Evolutionary conservation across 2,329 filamentous ascomycete species (phyloP), one percentile per base, ranked within the genome.

Genomic region (Aureobasidium sp.): DNA sequence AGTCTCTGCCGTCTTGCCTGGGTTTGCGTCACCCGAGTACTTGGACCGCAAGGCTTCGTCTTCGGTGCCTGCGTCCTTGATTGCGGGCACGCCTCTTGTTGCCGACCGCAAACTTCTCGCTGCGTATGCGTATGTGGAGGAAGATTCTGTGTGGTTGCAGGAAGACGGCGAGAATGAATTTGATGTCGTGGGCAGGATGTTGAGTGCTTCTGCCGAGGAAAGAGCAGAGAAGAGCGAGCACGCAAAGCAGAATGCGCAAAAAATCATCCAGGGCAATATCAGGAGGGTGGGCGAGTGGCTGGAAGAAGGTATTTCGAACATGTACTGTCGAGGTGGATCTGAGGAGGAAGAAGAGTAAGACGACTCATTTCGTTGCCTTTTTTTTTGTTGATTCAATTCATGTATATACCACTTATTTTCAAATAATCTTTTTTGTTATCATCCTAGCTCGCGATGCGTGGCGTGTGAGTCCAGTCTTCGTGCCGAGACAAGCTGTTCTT

Each of bases 161-260:
- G 59, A 63, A 4, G 64, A 68, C 4, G 55, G 57, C 4, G 68
- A 70, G 62, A 67, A 60, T 7, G 70, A 71, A n/a, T 67, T 72
- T 42, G 68, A 71, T 60, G 68, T 69, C 14, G 65, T 70, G 4
- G 68, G 64, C 15, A 63, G 66, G 52, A 66, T 70, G 44, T 52
- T 71, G 36, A 64, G 64, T 53, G 66, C 69, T 49, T 60, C 29
- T 31, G 34, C 53, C 8, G 79, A 83, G 3, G 85, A 88, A 74
- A 78, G 86, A 52, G 31, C 39, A 44, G 45, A 27, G 36, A 66
- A 66, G 62, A 66, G 47, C 22, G n/a, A 55, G 25, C 20, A 53
- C 36, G 61, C 55, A 3, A 42, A 47, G 6, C 52, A 47, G 1
- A 65, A 44, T 42, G 37, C 49, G 25, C 31, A 49, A 5, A 39